phyloP scores from a whole-genome alignment of 805 yeast species.

The Ogataea nonfermentans region DNA sequence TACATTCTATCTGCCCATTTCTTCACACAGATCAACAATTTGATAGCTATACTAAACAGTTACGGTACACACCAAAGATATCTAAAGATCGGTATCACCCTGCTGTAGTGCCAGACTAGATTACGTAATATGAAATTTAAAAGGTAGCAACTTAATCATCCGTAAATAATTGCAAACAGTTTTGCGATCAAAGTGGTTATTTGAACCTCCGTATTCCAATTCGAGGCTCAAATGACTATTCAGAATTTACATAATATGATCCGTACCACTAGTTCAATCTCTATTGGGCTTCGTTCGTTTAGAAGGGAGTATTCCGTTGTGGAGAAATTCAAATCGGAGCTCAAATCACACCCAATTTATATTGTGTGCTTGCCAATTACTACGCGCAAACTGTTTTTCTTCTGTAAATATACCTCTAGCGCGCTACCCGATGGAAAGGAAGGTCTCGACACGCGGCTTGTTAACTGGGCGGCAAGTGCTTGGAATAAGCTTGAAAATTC shows the following conservation, averaged over 20 bases:
- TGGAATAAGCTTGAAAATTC: constrained; percentile 67
- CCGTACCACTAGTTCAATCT: not conserved
- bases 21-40: too few species aligned
- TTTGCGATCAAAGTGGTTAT: not conserved
- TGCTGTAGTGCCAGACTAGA: too few species aligned
- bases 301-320: not conserved
- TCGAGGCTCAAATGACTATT: too few species aligned
- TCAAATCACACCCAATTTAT: constrained; percentile 40
- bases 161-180: not conserved
- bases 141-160: too few species aligned
- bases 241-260: not conserved
- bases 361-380: constrained; percentile 74
- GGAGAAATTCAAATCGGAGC: constrained; percentile 4
- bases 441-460: constrained; percentile 41
- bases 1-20: too few species aligned
- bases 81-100: too few species aligned
- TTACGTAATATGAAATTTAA: too few species aligned
- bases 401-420: constrained; percentile 56
- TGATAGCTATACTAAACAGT: too few species aligned
- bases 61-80: too few species aligned
- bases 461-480: constrained; percentile 47
- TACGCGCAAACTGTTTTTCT: constrained; percentile 55
- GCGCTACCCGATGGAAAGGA: constrained; percentile 34
- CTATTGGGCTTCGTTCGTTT: not conserved
- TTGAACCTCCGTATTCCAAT: not conserved